Evolutionary conservation across 331 rosid species (phyloP).

Genomic region (Ulmus americana): DNA sequence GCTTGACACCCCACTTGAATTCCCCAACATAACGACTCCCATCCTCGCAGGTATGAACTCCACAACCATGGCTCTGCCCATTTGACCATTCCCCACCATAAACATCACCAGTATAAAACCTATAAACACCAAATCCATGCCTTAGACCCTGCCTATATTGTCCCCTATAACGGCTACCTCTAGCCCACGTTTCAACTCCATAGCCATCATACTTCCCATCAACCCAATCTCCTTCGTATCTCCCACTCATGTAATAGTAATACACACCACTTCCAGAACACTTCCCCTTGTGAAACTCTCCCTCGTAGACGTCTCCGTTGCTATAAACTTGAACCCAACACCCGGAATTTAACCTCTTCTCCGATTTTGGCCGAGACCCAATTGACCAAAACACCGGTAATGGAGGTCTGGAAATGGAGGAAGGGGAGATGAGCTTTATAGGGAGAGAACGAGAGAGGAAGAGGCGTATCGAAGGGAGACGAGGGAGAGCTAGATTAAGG

Average conservation of each 20-base stretch:
- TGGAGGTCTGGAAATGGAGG: slow-evolving; percentile 36
- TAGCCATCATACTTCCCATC: slow-evolving; percentile 73
- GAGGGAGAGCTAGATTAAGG: slow-evolving; percentile 71
- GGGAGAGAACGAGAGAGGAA: slow-evolving; percentile 65
- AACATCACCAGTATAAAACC: slow-evolving; percentile 91
- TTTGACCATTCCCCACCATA: slow-evolving; percentile 92
- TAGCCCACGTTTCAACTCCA: slow-evolving; percentile 85
- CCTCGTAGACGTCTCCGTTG: slow-evolving; percentile 95
- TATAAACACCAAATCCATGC: slow-evolving; percentile 82
- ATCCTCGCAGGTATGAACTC: slow-evolving; percentile 95
- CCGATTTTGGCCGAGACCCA: slow-evolving; percentile 63
- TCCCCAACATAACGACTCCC: slow-evolving; percentile 92
- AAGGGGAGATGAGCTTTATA: slow-evolving; percentile 32
- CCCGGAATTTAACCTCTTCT: slow-evolving; percentile 50
- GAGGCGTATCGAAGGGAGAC: slow-evolving; percentile 64
- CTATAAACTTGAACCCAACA: slow-evolving; percentile 87
- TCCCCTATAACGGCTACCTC: slow-evolving; percentile 76
- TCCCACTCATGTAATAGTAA: slow-evolving; percentile 89
- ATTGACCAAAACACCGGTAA: slow-evolving; percentile 86
- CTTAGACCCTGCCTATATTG: slow-evolving; percentile 82
- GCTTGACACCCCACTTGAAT: slow-evolving; percentile 96
- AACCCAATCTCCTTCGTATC: slow-evolving; percentile 94
- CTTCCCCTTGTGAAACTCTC: slow-evolving; percentile 83
- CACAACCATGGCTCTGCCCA: slow-evolving; percentile 97
- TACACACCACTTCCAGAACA: slow-evolving; percentile 94